Evolutionary conservation across 2,329 filamentous ascomycete genomes (phyloP), one percentile per base, ranked within the genome.

Genomic region (Fusarium brachygibbosum): DNA sequence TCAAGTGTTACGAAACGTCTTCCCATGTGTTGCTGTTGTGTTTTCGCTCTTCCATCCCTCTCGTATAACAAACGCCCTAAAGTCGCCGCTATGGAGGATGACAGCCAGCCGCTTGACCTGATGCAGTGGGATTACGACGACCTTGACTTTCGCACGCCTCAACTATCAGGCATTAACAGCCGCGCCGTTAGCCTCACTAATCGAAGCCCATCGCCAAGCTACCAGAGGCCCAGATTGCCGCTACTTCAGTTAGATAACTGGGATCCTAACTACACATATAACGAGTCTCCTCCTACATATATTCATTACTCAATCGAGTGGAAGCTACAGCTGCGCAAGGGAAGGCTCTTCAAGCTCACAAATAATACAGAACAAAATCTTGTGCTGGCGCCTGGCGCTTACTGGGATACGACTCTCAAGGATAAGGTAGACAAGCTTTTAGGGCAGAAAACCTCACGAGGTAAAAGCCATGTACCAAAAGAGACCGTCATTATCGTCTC

Each of bases 271-370:
- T 29, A 5, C 49, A 14, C 31, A 41, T 63, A 58, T 48, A 40
- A 66, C 49, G 54, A 66, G 19, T 54, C 44, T 25, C 48, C 48
- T 31, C 58, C 45, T 19, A 66, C 45, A 17, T 63, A 31, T 31
- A 16, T 66, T 45, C 50, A 58, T 52, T 63, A 66, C 37, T 58
- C 53, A 2, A 57, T 66, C 45, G 52, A 66, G 42, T 66, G 32
- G 58, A 66, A 66, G 53, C 35, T 62, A 4, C 58, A 57, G 35
- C 37, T 66, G 17, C 32, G 42, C 23, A 63, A 62, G 37, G 63
- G 63, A 51, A 58, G 63, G 12, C 29, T 44, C 2, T 44, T 38
- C 5, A 53, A 53, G 2, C 40, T 53, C 0, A 44, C 49, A 62
- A 49, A 66, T 53, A 29, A 62, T 1, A 61, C 58, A 34, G 58